phyloP scores from a whole-genome alignment of 495 filamentous ascomycete genomes.

The Tuber calosporum region DNA sequence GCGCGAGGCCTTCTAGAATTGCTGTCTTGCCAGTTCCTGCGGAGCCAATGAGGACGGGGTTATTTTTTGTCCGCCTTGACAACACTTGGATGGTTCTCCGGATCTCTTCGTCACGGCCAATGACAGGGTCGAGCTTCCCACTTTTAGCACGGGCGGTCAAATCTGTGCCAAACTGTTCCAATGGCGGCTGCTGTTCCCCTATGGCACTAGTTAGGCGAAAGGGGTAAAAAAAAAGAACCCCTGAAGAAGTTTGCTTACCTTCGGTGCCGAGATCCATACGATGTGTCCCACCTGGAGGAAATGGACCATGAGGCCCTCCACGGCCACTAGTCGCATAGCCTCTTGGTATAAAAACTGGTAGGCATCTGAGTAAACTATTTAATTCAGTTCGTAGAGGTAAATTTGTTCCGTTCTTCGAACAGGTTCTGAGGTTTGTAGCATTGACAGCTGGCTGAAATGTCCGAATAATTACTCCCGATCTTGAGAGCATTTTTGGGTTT shows the following conservation, averaged over 20 bases:
- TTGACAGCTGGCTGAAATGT: constrained; percentile 11
- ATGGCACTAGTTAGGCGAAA: constrained; percentile 5
- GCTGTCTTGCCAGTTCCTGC: constrained; percentile 96
- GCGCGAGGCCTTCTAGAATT: constrained; percentile 83
- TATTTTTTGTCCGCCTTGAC: constrained; percentile 91
- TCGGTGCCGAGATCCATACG: constrained; percentile 77
- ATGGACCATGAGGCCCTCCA: constrained; percentile 54
- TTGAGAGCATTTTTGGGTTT: constrained; percentile 27
- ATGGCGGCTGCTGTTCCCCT: constrained; percentile 64
- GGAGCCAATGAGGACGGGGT: constrained; percentile 85
- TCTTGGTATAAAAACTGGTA: constrained; percentile 45
- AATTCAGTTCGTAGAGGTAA: background rate
- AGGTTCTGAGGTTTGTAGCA: constrained; percentile 4
- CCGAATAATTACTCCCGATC: constrained; percentile 5
- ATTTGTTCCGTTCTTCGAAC: background rate
- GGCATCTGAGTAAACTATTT: constrained; percentile 10
- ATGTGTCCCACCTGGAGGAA: constrained; percentile 84
- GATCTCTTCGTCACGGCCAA: constrained; percentile 84
- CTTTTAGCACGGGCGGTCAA: constrained; percentile 76
- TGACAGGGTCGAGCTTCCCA: constrained; percentile 91
- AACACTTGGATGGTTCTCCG: constrained; percentile 90
- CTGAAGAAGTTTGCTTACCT: constrained; percentile 30
- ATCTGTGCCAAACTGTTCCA: constrained; percentile 87
- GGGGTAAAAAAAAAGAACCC: constrained; percentile 39
- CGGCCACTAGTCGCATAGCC: constrained; percentile 55